phyloP scores from a whole-genome alignment of 148 eudicot genomes.

The Rhododendron vialii region DNA sequence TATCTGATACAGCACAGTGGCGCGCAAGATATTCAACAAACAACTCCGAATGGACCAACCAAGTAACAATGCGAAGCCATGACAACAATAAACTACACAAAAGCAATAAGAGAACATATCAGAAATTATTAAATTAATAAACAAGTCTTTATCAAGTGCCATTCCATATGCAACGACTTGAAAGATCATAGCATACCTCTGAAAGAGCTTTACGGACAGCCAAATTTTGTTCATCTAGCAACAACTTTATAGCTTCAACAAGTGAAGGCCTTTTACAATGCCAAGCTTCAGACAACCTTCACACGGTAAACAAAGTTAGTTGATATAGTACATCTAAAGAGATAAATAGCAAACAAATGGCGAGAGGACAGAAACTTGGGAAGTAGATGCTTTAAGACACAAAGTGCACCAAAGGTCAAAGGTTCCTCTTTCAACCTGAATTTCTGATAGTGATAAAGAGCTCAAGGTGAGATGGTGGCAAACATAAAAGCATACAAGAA shows the following conservation, averaged over 20 bases:
- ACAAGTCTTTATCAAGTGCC: constrained; percentile 5
- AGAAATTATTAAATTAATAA: background rate
- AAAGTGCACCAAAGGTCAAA: no score
- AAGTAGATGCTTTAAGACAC: no score
- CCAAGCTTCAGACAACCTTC: constrained; percentile 92
- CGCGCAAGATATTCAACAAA: constrained; percentile 92
- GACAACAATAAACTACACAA: constrained; percentile 76
- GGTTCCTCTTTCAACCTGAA: no score
- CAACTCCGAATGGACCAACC: constrained; percentile 84
- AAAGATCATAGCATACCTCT: no score
- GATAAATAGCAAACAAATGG: background rate
- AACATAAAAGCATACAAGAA: background rate
- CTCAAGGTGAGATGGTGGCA: background rate
- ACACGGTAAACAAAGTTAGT: constrained; percentile 19
- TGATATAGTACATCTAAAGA: constrained; percentile 9
- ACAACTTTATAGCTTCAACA: no score
- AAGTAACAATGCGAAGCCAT: constrained; percentile 99
- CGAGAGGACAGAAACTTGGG: background rate
- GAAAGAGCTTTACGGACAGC: no score
- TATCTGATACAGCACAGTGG: constrained; percentile 67
- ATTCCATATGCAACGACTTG: background rate
- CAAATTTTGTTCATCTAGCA: no score
- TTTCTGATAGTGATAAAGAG: no score
- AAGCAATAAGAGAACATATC: constrained; percentile 10
- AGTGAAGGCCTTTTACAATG: background rate